phyloP scores from a whole-genome alignment of 805 yeast genomes.

The Pichia gijzeniarum region DNA sequence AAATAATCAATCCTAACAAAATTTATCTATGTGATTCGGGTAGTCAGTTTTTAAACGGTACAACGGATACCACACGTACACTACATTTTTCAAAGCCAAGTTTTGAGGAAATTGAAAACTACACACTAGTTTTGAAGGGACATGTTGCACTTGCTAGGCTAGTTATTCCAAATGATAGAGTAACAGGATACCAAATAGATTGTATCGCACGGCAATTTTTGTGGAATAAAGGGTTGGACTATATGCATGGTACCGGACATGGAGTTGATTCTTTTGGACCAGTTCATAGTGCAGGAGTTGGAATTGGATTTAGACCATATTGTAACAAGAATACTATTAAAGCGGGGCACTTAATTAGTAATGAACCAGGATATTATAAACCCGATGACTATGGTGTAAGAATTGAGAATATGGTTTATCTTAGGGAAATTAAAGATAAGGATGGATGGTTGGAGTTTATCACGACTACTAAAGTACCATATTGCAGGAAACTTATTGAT shows the following conservation, averaged over 20 bases:
- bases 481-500: constrained; percentile 46
- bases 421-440: constrained; percentile 34
- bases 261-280: constrained; percentile 57
- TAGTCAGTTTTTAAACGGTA: constrained; percentile 55
- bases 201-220: constrained; percentile 51
- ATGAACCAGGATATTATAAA: constrained; percentile 60
- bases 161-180: constrained; percentile 45
- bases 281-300: constrained; percentile 60
- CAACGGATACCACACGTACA: constrained; percentile 61
- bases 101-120: constrained; percentile 39
- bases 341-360: constrained; percentile 50
- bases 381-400: constrained; percentile 56
- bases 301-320: constrained; percentile 50
- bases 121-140: constrained; percentile 55
- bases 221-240: constrained; percentile 53
- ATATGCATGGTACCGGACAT: constrained; percentile 60
- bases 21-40: constrained; percentile 55
- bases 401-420: constrained; percentile 45
- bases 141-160: constrained; percentile 43
- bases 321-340: constrained; percentile 39
- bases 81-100: constrained; percentile 46
- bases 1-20: constrained; percentile 46
- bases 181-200: constrained; percentile 50
- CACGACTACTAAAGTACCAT: constrained; percentile 54
- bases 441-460: constrained; percentile 45